These are phyloP conservation scores for Beauveria bassiana DNA, from an alignment of 2,329 filamentous ascomycete species.

Conservation along the genomic window DNA sequence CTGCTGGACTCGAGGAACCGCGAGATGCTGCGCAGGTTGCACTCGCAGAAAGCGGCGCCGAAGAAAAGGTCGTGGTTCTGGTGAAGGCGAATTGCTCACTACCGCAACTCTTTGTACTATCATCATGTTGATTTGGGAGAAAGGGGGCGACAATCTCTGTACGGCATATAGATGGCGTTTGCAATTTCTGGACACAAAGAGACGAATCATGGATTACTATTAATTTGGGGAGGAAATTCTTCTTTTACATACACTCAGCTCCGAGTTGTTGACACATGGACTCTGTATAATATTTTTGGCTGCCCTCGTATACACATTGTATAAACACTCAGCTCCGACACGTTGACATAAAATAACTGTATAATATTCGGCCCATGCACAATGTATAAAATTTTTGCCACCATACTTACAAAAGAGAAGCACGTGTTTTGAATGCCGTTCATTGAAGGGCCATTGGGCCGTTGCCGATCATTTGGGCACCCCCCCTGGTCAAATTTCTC, in stretches of 20 bases:
- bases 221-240: not conserved
- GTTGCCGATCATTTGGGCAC: not conserved
- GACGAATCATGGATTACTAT: not conserved
- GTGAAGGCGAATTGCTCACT: not conserved
- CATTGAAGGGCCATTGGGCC: not conserved
- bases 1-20: slow-evolving; percentile 46
- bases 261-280: not conserved
- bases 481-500: not conserved
- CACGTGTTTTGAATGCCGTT: not conserved
- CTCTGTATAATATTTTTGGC: not conserved
- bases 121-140: not conserved
- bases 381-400: not conserved
- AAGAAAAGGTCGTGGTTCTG: slow-evolving; percentile 27
- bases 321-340: slow-evolving; percentile 4
- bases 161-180: slow-evolving; percentile 11
- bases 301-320: not conserved
- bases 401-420: not conserved
- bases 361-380: not conserved
- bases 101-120: not conserved
- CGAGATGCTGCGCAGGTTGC: slow-evolving; percentile 45
- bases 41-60: slow-evolving; percentile 37
- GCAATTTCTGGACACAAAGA: not conserved
- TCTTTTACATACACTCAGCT: slow-evolving; percentile 3
- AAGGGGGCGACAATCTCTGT: not conserved
- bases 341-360: not conserved